Conservation (phyloP, 257 asterid species). For the Nicotiana noctiflora region DNA sequence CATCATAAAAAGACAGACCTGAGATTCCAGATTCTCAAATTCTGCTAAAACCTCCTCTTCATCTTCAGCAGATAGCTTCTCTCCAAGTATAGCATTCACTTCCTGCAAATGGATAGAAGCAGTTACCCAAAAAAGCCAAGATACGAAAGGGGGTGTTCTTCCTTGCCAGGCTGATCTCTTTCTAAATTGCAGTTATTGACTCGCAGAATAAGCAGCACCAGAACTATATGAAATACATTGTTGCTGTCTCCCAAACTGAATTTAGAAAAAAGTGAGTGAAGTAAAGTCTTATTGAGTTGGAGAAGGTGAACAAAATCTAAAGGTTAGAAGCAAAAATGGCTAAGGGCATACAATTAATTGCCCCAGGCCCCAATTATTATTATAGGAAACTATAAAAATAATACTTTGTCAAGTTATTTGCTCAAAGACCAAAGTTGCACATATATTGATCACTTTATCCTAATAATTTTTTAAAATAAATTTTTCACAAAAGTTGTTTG, state of each 20-base stretch:
- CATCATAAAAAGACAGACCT: conserved; percentile 39
- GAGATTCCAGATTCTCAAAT: conserved; percentile 75
- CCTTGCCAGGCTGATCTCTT: not conserved
- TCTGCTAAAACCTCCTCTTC: conserved; percentile 92
- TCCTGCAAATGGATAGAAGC: conserved; percentile 37
- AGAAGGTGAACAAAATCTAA: not conserved
- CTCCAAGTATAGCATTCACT: conserved; percentile 79
- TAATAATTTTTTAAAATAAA: not conserved
- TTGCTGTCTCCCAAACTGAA: not conserved
- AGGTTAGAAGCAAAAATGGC: not conserved
- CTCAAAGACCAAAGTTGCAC: conserved; percentile 2
- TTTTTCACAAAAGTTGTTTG: not conserved
- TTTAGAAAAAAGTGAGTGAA: not conserved
- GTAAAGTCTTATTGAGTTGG: not conserved
- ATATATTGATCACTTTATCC: not conserved
- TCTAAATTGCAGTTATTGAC: not conserved
- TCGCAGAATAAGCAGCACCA: not conserved
- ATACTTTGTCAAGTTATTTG: not conserved
- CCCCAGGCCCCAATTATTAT: not conserved
- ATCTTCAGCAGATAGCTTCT: conserved; percentile 91
- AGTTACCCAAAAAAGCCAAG: conserved; percentile 1
- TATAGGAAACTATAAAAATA: not conserved
- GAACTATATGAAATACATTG: not conserved
- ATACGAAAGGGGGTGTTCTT: not conserved
- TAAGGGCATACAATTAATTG: not conserved